Evolutionary conservation across 306 rosid genomes (phyloP), one percentile per base, ranked within the genome.

Genomic region (Casuarina cunninghamiana): DNA sequence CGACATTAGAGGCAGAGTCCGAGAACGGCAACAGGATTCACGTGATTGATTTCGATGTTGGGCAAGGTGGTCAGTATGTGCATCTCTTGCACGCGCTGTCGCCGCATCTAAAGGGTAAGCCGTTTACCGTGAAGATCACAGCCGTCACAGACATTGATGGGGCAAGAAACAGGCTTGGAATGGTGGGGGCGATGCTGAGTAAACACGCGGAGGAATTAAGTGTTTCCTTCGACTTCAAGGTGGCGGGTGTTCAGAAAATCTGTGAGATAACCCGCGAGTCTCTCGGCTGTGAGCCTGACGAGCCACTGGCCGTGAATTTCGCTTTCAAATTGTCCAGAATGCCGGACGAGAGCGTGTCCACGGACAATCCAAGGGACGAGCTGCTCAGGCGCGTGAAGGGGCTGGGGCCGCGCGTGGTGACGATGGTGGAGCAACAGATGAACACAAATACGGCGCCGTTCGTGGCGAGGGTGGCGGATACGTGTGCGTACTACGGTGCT

Each of bases 301-400:
- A 92, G 32, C 35, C 84, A 3, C 72, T 95, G 1, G 87, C 83
- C 0, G 97, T 92, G 78, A 95, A 95, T 50, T 87, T 95, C 62
- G 96, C 97, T 4, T 95, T 89, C 88, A 91, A 82, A 70, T 6
- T 95, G 79, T 86, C 69, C 65, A 84, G 87, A 61, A 88, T 88
- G 83, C 87, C 98, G 0, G 98, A 95, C 75, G 98, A 95, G 84
- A 95, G 98, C 87, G 98, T 95, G 6, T 89, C 96, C 0, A 88
- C 89, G 6, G 98, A 95, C n/a, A 95, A 95, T 12, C 97, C 89
- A 2, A 88, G 98, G 0, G 98, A 95, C 80, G 90, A 88, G 61
- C 92, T 95, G 4, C 84, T 95, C 8, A 84, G 98, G 84, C 90
- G 97, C 73, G 96, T 95, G 80, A 95, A 89, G 75, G 77, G 79